A percentile compares a stretch with the other conserved stretches of the same genome.
These are phyloP conservation scores for Eucalyptus fibrosa DNA, from an alignment of 345 rosid genomes.

Conservation along the genomic window DNA sequence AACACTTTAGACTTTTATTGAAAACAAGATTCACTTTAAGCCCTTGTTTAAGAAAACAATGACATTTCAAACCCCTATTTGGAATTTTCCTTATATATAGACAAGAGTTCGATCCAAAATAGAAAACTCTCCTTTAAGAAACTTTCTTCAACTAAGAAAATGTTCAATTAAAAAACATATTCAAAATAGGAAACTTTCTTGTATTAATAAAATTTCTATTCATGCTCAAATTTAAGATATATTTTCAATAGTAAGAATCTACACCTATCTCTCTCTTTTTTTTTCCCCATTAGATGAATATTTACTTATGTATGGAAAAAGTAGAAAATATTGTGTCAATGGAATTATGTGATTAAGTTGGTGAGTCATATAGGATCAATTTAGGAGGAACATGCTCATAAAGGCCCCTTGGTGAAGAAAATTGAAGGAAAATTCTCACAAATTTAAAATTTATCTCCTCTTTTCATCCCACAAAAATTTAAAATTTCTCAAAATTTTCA, in stretches of 20 bases:
- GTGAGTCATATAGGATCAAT: neutral
- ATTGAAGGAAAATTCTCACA: neutral
- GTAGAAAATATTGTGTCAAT: neutral
- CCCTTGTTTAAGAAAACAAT: accelerated
- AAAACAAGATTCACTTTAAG: too few species aligned
- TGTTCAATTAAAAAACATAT: too few species aligned
- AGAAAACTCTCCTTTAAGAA: too few species aligned
- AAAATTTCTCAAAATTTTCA: neutral
- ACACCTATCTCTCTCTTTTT: neutral
- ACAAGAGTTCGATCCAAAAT: too few species aligned
- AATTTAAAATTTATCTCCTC: neutral
- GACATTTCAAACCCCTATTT: too few species aligned
- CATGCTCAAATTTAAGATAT: too few species aligned
- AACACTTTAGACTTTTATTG: too few species aligned
- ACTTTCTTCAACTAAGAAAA: too few species aligned
- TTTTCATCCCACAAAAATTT: neutral
- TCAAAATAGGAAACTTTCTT: too few species aligned
- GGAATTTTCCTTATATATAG: too few species aligned
- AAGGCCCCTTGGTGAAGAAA: neutral
- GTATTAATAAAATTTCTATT: too few species aligned
- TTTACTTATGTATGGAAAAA: neutral
- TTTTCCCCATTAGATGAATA: neutral
- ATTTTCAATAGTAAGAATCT: too few species aligned
- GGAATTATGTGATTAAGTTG: neutral
- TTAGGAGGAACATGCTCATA: neutral